These are phyloP conservation scores for Phaeoacremonium minimum DNA, from an alignment of 2,329 filamentous ascomycete genomes.

Conservation along the genomic window DNA sequence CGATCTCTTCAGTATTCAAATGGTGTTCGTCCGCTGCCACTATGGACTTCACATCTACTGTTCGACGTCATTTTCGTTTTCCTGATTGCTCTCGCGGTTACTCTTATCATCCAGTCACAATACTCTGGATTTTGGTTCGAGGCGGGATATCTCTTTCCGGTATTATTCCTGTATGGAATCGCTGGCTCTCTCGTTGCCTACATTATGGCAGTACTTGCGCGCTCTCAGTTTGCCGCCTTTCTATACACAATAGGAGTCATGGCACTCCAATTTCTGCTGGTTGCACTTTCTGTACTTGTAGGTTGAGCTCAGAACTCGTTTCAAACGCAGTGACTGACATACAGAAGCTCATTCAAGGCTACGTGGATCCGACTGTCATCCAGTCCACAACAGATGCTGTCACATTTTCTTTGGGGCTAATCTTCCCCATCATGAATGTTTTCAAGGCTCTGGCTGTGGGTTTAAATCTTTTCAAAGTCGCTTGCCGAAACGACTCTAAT, in stretches of 20 bases:
- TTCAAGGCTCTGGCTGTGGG: slow-evolving; percentile 54
- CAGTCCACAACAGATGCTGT: slow-evolving; percentile 48
- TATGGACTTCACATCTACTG: slow-evolving; percentile 60
- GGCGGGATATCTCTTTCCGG: background rate
- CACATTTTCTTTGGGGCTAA: slow-evolving; percentile 52
- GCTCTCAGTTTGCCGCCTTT: slow-evolving; percentile 9
- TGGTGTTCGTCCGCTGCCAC: slow-evolving; percentile 55
- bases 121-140: background rate
- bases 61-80: slow-evolving; percentile 60
- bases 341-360: background rate
- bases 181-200: background rate
- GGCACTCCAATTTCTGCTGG: slow-evolving; percentile 52
- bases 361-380: slow-evolving; percentile 16
- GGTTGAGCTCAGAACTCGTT: too few relatives aligned
- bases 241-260: slow-evolving; percentile 48
- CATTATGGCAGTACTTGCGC: slow-evolving; percentile 1
- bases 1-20: slow-evolving; percentile 66
- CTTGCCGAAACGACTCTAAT: slow-evolving; percentile 46
- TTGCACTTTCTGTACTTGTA: too few relatives aligned
- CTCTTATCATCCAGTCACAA: background rate
- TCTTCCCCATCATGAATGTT: slow-evolving; percentile 59
- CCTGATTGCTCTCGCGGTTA: background rate
- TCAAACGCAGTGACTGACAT: too few relatives aligned
- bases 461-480: slow-evolving; percentile 59
- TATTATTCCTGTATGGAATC: background rate